These are phyloP conservation scores for Metroxylon sagu DNA, from an alignment of 176 grass and related monocot species.

Conservation along the genomic window DNA sequence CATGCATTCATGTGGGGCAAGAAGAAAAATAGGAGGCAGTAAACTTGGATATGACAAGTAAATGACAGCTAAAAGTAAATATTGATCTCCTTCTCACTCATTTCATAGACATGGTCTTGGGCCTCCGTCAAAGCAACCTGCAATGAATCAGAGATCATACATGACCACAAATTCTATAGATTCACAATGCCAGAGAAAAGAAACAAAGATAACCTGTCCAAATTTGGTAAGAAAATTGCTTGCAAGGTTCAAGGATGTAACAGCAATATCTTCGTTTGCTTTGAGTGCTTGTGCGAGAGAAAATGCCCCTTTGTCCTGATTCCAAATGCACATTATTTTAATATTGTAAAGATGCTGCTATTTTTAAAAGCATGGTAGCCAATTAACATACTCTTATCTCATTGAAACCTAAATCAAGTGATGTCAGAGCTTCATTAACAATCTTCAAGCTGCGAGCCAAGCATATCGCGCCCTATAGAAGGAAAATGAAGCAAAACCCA, in stretches of 20 bases:
- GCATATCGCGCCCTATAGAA: conserved; percentile 72
- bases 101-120: conserved; percentile 78
- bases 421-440: conserved; percentile 83
- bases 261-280: conserved; percentile 80
- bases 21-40: too few species aligned
- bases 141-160: conserved; percentile 21
- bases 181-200: conserved; percentile 5
- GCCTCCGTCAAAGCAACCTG: conserved; percentile 91
- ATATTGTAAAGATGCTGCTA: background rate
- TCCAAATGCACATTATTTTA: background rate
- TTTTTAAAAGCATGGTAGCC: background rate
- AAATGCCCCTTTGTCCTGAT: conserved; percentile 87
- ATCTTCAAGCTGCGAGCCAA: conserved; percentile 89
- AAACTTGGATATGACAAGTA: background rate
- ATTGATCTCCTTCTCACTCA: conserved; percentile 79
- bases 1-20: too few species aligned
- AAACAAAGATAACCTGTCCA: conserved; percentile 59
- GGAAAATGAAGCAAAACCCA: conserved; percentile 15
- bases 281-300: conserved; percentile 89
- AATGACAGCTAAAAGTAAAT: conserved; percentile 64
- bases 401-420: conserved; percentile 94
- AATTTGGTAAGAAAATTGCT: conserved; percentile 94
- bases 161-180: conserved; percentile 12
- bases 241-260: conserved; percentile 63
- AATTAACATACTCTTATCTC: conserved; percentile 72